Evolutionary conservation across 1,284 basidiomycete genomes (phyloP).

Genomic region (Trametes polyzona): DNA sequence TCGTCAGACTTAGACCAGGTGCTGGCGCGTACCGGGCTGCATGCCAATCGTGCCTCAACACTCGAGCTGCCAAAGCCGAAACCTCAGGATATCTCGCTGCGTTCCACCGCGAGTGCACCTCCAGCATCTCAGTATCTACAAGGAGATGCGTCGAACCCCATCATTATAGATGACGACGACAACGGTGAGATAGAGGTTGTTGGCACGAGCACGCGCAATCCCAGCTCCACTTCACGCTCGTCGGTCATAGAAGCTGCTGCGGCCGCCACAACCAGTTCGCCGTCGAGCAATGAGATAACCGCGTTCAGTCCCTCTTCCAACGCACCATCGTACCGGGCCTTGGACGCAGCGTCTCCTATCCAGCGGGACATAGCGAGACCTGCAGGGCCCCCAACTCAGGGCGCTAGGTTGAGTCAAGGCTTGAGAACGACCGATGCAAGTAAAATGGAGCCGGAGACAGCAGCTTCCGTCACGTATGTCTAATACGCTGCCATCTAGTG

Average conservation of each 20-base stretch:
- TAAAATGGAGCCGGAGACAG: not conserved
- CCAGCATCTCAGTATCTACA: not conserved
- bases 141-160: conserved; percentile 20
- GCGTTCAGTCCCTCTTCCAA: not conserved
- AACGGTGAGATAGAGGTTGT: conserved; percentile 1
- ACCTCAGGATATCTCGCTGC: not conserved
- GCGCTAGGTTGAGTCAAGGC: not conserved
- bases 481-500: not conserved
- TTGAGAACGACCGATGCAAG: not conserved
- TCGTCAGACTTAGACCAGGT: conserved; percentile 16
- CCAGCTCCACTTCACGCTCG: not conserved
- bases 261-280: not conserved
- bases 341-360: not conserved
- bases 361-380: not conserved
- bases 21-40: conserved; percentile 7
- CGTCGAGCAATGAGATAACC: not conserved
- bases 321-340: not conserved
- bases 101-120: not conserved
- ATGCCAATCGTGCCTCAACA: not conserved
- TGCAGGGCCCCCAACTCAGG: not conserved
- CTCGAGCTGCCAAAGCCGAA: not conserved
- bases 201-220: not conserved
- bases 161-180: conserved; percentile 22
- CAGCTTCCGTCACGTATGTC: not conserved
- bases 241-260: not conserved